These are phyloP conservation scores for Glycine soja DNA, from an alignment of 306 rosid species.

Conservation along the genomic window DNA sequence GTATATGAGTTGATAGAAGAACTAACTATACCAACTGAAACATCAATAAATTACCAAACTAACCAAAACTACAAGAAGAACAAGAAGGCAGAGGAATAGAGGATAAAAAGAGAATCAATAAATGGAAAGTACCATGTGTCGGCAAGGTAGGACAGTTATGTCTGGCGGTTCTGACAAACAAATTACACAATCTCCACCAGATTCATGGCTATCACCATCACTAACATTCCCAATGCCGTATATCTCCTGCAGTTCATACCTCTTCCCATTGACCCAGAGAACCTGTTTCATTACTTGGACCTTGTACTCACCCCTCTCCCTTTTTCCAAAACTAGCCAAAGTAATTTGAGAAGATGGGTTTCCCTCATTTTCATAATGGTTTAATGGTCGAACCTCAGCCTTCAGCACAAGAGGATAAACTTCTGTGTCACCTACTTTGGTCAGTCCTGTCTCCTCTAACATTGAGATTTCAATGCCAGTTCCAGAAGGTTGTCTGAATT, in stretches of 20 bases:
- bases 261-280: neutral
- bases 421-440: neutral
- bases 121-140: slow-evolving; percentile 19
- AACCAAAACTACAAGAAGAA: neutral
- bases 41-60: neutral
- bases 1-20: too few relatives aligned
- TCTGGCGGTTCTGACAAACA: slow-evolving; percentile 19
- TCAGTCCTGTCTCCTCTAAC: neutral
- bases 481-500: slow-evolving; percentile 7
- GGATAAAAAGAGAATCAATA: neutral
- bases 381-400: neutral
- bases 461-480: slow-evolving; percentile 1
- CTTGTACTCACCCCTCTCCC: slow-evolving; percentile 1
- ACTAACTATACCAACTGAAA: neutral
- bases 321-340: neutral
- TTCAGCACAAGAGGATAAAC: slow-evolving; percentile 24
- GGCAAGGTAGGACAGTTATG: neutral
- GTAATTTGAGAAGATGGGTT: neutral
- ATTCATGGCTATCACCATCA: neutral
- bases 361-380: neutral
- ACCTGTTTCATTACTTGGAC: slow-evolving; percentile 7
- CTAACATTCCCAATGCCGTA: neutral
- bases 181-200: neutral
- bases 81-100: neutral
- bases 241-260: slow-evolving; percentile 6